Conservation (phyloP, 495 filamentous ascomycete genomes). For the Tuber magnatum region DNA sequence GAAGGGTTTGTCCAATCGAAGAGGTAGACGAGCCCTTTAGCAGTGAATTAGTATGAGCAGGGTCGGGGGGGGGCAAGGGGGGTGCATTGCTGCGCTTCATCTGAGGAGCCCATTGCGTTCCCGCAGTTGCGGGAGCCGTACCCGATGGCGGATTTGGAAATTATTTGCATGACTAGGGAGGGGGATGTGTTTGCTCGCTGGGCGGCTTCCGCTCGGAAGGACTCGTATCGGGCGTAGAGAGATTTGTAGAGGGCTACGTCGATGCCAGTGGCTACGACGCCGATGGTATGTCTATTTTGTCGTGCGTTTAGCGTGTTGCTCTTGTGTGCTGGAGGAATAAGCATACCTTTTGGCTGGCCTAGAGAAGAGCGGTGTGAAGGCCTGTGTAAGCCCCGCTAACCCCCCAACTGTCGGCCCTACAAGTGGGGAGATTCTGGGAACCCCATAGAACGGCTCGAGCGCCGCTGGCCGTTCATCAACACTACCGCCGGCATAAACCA, state of each 20-base stretch:
- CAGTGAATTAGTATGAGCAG: not conserved
- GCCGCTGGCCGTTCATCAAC: not conserved
- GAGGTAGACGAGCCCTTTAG: not conserved
- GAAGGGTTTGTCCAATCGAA: constrained; percentile 11
- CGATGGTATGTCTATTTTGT: not conserved
- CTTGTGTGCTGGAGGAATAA: not conserved
- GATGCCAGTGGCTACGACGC: not conserved
- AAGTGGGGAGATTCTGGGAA: not conserved
- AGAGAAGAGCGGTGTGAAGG: not conserved
- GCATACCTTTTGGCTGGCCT: not conserved
- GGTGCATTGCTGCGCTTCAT: not conserved
- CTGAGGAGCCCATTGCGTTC: not conserved
- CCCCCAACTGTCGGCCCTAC: not conserved
- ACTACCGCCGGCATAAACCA: not conserved
- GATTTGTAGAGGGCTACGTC: not conserved
- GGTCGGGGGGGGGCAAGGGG: no score
- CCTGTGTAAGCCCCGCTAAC: not conserved
- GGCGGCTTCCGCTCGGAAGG: constrained; percentile 2
- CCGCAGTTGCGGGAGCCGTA: constrained; percentile 15
- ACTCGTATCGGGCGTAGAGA: not conserved
- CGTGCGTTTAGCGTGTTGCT: not conserved
- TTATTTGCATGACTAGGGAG: constrained; percentile 37
- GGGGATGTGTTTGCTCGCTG: constrained; percentile 29
- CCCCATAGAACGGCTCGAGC: not conserved
- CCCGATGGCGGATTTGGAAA: constrained; percentile 20